Conservation (phyloP, 2,329 filamentous ascomycete species). For the Claviceps sp. region DNA sequence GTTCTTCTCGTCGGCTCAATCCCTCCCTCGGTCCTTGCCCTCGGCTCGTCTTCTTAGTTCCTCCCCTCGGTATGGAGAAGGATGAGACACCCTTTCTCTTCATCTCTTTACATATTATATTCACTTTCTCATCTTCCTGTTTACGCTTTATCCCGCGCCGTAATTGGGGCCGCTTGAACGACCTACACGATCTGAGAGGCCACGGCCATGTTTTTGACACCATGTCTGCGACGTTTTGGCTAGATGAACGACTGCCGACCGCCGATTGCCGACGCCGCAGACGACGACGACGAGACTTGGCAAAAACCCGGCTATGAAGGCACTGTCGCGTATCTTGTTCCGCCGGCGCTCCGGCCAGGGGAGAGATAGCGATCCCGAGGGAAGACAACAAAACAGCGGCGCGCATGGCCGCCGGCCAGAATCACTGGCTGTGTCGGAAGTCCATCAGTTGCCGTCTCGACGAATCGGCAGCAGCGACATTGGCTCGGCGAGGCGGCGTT, state of each 20-base stretch:
- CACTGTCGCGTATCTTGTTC: slow-evolving; percentile 22
- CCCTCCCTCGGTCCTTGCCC: too few relatives aligned
- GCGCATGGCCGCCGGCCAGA: slow-evolving; percentile 2
- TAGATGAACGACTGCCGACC: neutral
- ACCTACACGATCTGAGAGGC: neutral
- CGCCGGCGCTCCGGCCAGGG: slow-evolving; percentile 14
- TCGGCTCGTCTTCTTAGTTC: neutral
- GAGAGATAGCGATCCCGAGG: slow-evolving; percentile 9
- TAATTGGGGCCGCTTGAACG: neutral
- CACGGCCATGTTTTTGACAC: neutral
- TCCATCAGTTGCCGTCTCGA: slow-evolving; percentile 22
- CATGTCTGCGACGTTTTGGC: neutral
- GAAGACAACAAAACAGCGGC: slow-evolving; percentile 4
- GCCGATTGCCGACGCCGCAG: neutral
- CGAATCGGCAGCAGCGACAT: slow-evolving; percentile 5
- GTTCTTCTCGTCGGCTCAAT: too few relatives aligned
- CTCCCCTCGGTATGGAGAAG: neutral
- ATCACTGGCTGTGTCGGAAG: slow-evolving; percentile 16
- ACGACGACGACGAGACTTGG: neutral
- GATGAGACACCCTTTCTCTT: neutral
- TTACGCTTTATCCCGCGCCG: neutral
- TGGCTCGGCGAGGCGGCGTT: neutral
- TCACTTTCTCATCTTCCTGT: neutral
- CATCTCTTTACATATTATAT: neutral
- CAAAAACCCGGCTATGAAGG: slow-evolving; percentile 17